phyloP scores from a whole-genome alignment of 2,329 filamentous ascomycete genomes.

The Rutstroemia sp. region DNA sequence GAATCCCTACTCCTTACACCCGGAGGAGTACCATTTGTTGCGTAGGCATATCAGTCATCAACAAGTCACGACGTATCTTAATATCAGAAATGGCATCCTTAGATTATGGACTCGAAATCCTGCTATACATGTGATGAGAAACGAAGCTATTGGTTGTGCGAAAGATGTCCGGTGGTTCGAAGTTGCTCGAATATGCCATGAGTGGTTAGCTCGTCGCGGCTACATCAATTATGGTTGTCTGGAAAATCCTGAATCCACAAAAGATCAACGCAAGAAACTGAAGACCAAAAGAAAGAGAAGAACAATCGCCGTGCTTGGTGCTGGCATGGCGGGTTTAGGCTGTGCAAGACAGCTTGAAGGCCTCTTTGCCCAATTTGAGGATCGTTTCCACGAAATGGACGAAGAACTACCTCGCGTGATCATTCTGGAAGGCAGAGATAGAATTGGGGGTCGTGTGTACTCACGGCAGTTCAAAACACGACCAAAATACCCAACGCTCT shows the following conservation, averaged over 20 bases:
- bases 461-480: slow-evolving; percentile 60
- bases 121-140: slow-evolving; percentile 68
- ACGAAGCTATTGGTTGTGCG: slow-evolving; percentile 86
- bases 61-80: slow-evolving; percentile 92
- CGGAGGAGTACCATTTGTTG: slow-evolving; percentile 74
- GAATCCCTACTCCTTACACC: slow-evolving; percentile 82
- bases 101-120: slow-evolving; percentile 86
- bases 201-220: slow-evolving; percentile 84
- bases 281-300: slow-evolving; percentile 47
- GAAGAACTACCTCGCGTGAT: slow-evolving; percentile 68
- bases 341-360: slow-evolving; percentile 87
- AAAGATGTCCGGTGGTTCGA: slow-evolving; percentile 85
- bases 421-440: slow-evolving; percentile 76
- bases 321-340: slow-evolving; percentile 87
- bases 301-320: slow-evolving; percentile 80
- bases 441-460: slow-evolving; percentile 89
- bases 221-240: slow-evolving; percentile 97
- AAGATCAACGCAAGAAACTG: slow-evolving; percentile 29
- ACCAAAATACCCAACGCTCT: slow-evolving; percentile 46
- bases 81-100: slow-evolving; percentile 90
- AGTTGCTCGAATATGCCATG: slow-evolving; percentile 78
- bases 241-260: slow-evolving; percentile 44
- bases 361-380: slow-evolving; percentile 73
- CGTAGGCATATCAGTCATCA: slow-evolving; percentile 75
- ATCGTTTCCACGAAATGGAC: slow-evolving; percentile 55